Evolutionary conservation across 176 grass and related monocot genomes (phyloP), one percentile per base, ranked within the genome.

Genomic region (Triticum urartu): DNA sequence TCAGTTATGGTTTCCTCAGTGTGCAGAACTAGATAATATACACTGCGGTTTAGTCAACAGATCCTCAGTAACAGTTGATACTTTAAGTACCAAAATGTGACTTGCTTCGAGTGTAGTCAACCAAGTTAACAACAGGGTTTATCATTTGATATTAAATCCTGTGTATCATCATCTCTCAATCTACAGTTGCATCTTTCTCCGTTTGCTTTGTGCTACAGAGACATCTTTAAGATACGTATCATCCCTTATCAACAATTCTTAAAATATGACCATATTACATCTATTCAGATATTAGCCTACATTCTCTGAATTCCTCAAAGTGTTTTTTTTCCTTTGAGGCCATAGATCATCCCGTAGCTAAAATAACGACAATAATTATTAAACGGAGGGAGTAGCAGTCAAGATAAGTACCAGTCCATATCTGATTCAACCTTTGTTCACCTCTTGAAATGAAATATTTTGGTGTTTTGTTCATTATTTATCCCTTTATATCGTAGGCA

Each of bases 1-100:
- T 58, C 62, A 43, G 64, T 85, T 86, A 86, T 69, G 64, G 22
- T 56, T 86, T 25, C 33, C 22, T n/a, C 47, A 11, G 8, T 69
- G 47, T 39, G 14, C 32, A 58, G 63, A 36, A 2, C 42, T 85
- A 85, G 42, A 56, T 35, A 40, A 78, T 68, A 30, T 68, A 58
- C 62, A 18, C 1, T 28, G 13, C 1, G 32, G 33, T 20, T 77
- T 66, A 68, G 33, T 26, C 47, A 83, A 69, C 9, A 42, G n/a
- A 40, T 83, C 54, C 52, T 25, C 9, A 42, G 56, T 59, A 59
- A 59, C 56, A 59, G 33, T 42, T 61, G 34, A 42, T 79, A 9
- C 20, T 78, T 48, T 58, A 68, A 56, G 52, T 69, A 26, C 30
- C 32, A 59, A 59, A 32, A 0, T 28, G 5, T 83, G 5, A 33